phyloP scores from a whole-genome alignment of 148 eudicot species.

The Rhododendron ferrugineum region DNA sequence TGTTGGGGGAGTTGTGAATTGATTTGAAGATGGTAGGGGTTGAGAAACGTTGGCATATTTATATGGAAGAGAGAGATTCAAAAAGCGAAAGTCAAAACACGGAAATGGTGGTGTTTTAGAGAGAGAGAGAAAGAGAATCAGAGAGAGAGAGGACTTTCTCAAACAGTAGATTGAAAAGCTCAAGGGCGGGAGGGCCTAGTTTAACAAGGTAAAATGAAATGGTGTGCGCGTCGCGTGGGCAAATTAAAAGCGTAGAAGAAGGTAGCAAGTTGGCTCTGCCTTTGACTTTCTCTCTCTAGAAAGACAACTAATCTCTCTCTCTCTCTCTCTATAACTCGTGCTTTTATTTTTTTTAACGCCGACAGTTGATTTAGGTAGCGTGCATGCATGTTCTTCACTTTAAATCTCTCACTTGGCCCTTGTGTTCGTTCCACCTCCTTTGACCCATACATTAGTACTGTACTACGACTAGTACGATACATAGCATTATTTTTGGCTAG shows the following conservation, averaged over 20 bases:
- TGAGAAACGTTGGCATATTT: neutral
- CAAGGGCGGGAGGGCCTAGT: neutral
- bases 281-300: constrained; percentile 26
- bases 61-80: constrained; percentile 10
- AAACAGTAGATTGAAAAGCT: constrained; percentile 17
- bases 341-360: neutral
- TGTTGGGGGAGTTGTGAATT: constrained; percentile 15
- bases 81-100: constrained; percentile 43
- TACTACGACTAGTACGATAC: too few species aligned
- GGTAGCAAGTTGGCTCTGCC: neutral
- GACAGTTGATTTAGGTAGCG: neutral
- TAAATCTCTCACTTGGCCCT: neutral
- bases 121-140: constrained; percentile 7
- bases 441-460: neutral
- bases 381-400: neutral
- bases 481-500: neutral
- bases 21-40: constrained; percentile 13
- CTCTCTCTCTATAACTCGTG: neutral
- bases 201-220: neutral
- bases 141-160: constrained; percentile 26
- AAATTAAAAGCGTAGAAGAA: neutral
- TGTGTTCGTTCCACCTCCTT: neutral
- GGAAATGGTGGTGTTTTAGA: constrained; percentile 15
- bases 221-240: constrained; percentile 1
- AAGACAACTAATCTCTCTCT: neutral